A percentile compares a stretch with the other conserved stretches of the same genome.
Evolutionary conservation across 108 stramenopile genomes (phyloP).

Genomic region (Craspedostauros australis): DNA sequence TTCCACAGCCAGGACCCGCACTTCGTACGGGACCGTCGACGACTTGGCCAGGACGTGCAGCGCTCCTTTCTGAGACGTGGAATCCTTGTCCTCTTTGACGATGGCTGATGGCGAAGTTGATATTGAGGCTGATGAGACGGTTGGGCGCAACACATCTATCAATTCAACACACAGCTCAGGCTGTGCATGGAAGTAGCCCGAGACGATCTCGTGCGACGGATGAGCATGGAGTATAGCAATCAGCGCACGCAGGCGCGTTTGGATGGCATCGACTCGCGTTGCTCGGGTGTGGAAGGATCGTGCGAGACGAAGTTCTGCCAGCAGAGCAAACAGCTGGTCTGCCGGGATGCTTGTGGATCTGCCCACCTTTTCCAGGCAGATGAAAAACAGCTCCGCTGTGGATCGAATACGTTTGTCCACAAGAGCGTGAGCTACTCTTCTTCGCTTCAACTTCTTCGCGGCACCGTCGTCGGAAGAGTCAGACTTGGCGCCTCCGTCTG

Average conservation of each 20-base stretch:
- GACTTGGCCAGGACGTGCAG: constrained; percentile 46
- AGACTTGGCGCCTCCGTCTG: constrained; percentile 11
- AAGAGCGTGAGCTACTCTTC: constrained; percentile 16
- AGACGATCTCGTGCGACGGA: constrained; percentile 69
- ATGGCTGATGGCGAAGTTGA: no score
- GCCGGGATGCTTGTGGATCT: constrained; percentile 34
- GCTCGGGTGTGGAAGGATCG: constrained; percentile 53
- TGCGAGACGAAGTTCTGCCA: constrained; percentile 70
- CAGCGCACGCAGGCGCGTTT: constrained; percentile 68
- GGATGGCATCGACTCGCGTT: constrained; percentile 55
- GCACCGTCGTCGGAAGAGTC: constrained; percentile 12
- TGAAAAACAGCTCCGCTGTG: constrained; percentile 53
- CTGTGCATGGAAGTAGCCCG: constrained; percentile 84
- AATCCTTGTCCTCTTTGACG: background rate
- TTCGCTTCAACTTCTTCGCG: constrained; percentile 27
- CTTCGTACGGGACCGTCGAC: constrained; percentile 56
- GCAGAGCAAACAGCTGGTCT: constrained; percentile 68
- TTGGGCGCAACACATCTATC: constrained; percentile 79
- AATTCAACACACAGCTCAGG: constrained; percentile 87
- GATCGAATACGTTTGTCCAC: constrained; percentile 22
- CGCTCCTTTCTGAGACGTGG: constrained; percentile 11
- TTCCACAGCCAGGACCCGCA: constrained; percentile 77
- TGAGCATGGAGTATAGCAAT: constrained; percentile 65
- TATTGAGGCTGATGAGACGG: constrained; percentile 42
- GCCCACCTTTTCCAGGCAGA: constrained; percentile 34